phyloP scores from a whole-genome alignment of 2,329 filamentous ascomycete species.

The Aspergillus pseudoterreus region DNA sequence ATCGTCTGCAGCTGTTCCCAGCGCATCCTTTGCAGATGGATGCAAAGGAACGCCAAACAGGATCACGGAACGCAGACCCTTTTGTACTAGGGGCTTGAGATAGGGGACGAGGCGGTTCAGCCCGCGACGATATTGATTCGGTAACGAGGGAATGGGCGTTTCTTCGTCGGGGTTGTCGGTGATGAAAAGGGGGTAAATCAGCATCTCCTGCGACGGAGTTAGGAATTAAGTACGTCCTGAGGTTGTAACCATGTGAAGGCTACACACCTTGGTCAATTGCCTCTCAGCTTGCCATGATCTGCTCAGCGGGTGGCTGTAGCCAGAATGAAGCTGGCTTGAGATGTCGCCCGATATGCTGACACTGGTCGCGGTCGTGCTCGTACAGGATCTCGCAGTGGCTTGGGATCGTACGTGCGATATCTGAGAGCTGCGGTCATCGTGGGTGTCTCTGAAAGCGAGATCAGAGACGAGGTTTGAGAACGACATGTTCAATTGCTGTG shows the following conservation, averaged over 20 bases:
- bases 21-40: conserved; percentile 77
- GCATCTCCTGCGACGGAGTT: conserved; percentile 69
- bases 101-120: conserved; percentile 82
- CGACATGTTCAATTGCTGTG: conserved; percentile 35
- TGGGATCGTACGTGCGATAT: conserved; percentile 40
- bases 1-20: conserved; percentile 90
- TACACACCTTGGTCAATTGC: conserved; percentile 74
- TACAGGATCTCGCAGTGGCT: conserved; percentile 39
- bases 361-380: conserved; percentile 48
- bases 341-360: conserved; percentile 62
- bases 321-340: conserved; percentile 76
- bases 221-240: not conserved
- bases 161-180: conserved; percentile 94
- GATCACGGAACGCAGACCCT: conserved; percentile 89
- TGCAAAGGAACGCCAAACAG: conserved; percentile 90
- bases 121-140: conserved; percentile 83
- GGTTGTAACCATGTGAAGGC: not conserved
- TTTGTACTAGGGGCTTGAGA: conserved; percentile 79
- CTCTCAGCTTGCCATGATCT: conserved; percentile 80
- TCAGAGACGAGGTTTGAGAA: conserved; percentile 51
- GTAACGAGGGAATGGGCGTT: conserved; percentile 82
- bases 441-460: conserved; percentile 43
- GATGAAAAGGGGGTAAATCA: conserved; percentile 96
- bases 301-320: conserved; percentile 75
- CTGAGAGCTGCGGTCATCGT: conserved; percentile 43